Conservation (phyloP, 2,329 filamentous ascomycete species). For the Hypoxylon sp. region DNA sequence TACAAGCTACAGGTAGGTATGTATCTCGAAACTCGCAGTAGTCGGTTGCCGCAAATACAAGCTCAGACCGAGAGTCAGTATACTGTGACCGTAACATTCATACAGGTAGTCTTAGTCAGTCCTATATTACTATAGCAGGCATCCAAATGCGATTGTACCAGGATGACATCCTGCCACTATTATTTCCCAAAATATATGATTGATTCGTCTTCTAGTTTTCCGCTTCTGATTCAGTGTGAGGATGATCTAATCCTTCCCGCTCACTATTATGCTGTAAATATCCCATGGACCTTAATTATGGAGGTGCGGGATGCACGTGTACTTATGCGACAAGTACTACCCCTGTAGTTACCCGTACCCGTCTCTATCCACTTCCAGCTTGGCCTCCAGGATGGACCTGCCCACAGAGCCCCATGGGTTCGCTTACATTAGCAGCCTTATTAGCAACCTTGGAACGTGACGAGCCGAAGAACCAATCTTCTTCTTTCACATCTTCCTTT, state of each 20-base stretch:
- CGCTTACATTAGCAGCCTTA: conserved; percentile 34
- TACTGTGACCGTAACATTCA: not conserved
- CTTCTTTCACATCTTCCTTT: conserved; percentile 1
- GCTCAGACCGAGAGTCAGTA: not conserved
- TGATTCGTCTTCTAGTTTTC: conserved; percentile 1
- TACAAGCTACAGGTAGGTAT: not conserved
- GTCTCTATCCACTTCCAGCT: conserved; percentile 6
- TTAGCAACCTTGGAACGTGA: conserved; percentile 33
- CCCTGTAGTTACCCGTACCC: conserved; percentile 20
- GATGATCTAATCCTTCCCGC: conserved; percentile 1
- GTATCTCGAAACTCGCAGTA: conserved; percentile 5
- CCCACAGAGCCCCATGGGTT: conserved; percentile 33
- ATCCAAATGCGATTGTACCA: not conserved
- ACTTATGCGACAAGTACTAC: conserved; percentile 19
- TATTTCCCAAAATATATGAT: not conserved
- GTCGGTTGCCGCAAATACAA: conserved; percentile 8
- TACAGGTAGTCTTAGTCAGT: conserved; percentile 2
- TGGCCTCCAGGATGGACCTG: conserved; percentile 4
- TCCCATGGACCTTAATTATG: conserved; percentile 12
- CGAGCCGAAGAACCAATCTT: conserved; percentile 18
- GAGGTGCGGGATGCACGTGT: conserved; percentile 22
- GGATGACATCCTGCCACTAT: not conserved
- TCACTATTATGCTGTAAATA: not conserved
- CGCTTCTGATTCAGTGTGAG: not conserved
- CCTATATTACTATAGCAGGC: not conserved